Conservation (phyloP, 495 filamentous ascomycete genomes). For the Penicillium psychrofluorescens region DNA sequence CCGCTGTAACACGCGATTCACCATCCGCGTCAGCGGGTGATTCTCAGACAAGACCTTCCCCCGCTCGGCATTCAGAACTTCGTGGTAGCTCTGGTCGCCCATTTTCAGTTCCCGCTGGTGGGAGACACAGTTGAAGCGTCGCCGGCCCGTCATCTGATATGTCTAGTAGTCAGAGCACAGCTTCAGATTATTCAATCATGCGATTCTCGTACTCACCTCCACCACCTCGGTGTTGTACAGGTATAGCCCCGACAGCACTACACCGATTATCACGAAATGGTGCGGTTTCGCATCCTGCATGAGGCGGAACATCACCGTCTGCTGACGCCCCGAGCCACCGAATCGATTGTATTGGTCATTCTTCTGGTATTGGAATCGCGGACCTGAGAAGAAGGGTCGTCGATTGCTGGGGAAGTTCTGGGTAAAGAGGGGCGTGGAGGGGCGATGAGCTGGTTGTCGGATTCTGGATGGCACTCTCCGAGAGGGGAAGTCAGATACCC, state of each 20-base stretch:
- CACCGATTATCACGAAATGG: slow-evolving; percentile 27
- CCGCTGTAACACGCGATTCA: slow-evolving; percentile 61
- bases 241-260: slow-evolving; percentile 48
- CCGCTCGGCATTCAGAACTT: slow-evolving; percentile 40
- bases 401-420: not conserved
- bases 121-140: slow-evolving; percentile 73
- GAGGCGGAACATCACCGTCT: slow-evolving; percentile 9
- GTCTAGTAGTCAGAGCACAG: not conserved
- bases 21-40: slow-evolving; percentile 46
- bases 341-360: slow-evolving; percentile 27
- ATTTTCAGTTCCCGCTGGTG: slow-evolving; percentile 46
- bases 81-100: slow-evolving; percentile 43
- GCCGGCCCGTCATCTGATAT: slow-evolving; percentile 56
- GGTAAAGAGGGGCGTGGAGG: not conserved
- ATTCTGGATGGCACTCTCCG: not conserved
- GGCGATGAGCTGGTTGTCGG: not conserved
- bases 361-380: slow-evolving; percentile 4
- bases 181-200: not conserved
- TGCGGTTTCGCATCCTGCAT: slow-evolving; percentile 18
- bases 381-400: slow-evolving; percentile 14
- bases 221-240: slow-evolving; percentile 70
- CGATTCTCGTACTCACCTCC: slow-evolving; percentile 39
- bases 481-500: not conserved
- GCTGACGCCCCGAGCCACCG: slow-evolving; percentile 4
- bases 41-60: slow-evolving; percentile 41